Evolutionary conservation across 345 rosid genomes (phyloP).

Genomic region (Gossypium bickii): DNA sequence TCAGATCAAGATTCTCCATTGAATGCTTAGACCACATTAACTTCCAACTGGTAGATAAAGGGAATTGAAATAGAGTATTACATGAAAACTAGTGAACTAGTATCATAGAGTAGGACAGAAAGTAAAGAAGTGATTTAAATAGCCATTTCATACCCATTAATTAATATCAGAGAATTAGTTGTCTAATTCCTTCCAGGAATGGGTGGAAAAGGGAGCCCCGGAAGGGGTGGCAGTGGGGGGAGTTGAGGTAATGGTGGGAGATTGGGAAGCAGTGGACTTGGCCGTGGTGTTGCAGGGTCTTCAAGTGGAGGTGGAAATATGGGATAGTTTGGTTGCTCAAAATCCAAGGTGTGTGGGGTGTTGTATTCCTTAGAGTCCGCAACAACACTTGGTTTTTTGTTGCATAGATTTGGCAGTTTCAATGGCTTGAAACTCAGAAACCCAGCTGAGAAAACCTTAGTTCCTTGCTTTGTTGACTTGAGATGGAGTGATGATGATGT

Average conservation of each 20-base stretch:
- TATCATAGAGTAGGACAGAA: no score
- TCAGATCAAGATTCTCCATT: neutral
- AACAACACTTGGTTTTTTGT: conserved; percentile 41
- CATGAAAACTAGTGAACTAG: neutral
- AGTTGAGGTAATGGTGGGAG: conserved; percentile 40
- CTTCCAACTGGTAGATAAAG: neutral
- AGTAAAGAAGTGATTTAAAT: no score
- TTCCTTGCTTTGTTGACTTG: conserved; percentile 43
- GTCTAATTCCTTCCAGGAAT: conserved; percentile 23
- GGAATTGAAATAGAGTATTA: neutral
- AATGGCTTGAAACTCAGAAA: conserved; percentile 77
- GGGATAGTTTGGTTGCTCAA: conserved; percentile 7
- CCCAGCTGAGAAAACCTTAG: conserved; percentile 77
- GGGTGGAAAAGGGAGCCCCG: conserved; percentile 31
- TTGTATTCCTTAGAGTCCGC: conserved; percentile 16
- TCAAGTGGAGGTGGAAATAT: conserved; percentile 15
- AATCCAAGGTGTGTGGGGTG: conserved; percentile 8
- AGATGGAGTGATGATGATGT: conserved; percentile 57
- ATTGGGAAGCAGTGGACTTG: conserved; percentile 22
- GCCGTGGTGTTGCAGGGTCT: neutral
- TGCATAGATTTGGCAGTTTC: conserved; percentile 57
- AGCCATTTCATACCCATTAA: neutral
- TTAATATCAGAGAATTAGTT: neutral
- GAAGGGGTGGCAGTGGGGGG: conserved; percentile 47
- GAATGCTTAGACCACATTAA: neutral